phyloP scores from a whole-genome alignment of 2,329 filamentous ascomycete species.

The Ascochyta koolunga region DNA sequence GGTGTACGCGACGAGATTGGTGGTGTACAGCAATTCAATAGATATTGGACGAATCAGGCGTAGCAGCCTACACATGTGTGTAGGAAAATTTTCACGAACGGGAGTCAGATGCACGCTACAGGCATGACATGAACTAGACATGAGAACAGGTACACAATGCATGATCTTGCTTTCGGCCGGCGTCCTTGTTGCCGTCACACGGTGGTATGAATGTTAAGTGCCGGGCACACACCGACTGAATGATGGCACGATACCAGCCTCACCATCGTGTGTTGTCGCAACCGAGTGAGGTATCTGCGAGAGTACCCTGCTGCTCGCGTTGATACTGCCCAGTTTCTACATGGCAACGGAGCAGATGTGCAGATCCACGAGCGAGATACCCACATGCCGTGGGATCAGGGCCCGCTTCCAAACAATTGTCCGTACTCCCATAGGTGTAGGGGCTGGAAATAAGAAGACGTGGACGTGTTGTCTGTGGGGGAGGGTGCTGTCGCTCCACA shows the following conservation, averaged over 20 bases:
- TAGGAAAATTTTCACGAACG: constrained; percentile 29
- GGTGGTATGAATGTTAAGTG: constrained; percentile 9
- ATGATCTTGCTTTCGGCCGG: background rate
- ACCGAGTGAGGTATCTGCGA: constrained; percentile 6
- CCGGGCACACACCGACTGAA: constrained; percentile 14
- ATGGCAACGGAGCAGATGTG: constrained; percentile 25
- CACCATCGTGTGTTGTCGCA: constrained; percentile 15
- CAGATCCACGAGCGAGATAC: constrained; percentile 17
- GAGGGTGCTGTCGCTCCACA: constrained; percentile 36
- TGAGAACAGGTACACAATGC: constrained; percentile 5
- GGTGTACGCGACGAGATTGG: constrained; percentile 33
- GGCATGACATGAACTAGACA: constrained; percentile 11
- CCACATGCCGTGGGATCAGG: constrained; percentile 24
- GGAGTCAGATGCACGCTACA: constrained; percentile 19
- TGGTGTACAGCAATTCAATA: constrained; percentile 23
- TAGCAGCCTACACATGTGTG: constrained; percentile 18
- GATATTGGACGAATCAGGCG: constrained; percentile 13
- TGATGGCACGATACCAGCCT: constrained; percentile 10
- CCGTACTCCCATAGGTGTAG: constrained; percentile 27
- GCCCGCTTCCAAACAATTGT: constrained; percentile 14
- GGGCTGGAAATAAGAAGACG: constrained; percentile 7
- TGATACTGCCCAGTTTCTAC: constrained; percentile 22
- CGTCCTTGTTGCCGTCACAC: constrained; percentile 19
- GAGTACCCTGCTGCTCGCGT: constrained; percentile 14
- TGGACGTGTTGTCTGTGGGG: constrained; percentile 31